phyloP scores from a whole-genome alignment of 306 rosid species.

The Lablab purpureus region DNA sequence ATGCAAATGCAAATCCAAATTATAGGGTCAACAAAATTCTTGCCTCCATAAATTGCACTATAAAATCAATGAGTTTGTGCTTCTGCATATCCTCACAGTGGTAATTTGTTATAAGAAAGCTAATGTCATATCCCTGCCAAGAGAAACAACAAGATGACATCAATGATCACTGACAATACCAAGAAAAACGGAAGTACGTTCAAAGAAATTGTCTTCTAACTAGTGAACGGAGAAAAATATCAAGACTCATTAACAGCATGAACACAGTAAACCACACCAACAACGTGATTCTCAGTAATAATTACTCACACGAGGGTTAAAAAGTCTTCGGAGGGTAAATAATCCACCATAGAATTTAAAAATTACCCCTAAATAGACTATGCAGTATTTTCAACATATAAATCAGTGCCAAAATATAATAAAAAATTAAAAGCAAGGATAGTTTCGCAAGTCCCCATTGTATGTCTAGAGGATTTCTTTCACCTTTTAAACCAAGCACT shows the following conservation, averaged over 20 bases:
- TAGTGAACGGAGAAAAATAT: conserved; percentile 17
- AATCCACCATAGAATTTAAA: conserved; percentile 12
- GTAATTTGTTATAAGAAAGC: conserved; percentile 95
- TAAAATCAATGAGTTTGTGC: conserved; percentile 94
- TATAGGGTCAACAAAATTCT: conserved; percentile 52
- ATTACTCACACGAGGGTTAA: background rate
- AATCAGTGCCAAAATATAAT: background rate
- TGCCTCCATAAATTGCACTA: conserved; percentile 98
- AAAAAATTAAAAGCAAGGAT: background rate
- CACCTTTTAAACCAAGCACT: conserved; percentile 1
- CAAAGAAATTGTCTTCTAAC: conserved; percentile 14
- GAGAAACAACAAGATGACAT: conserved; percentile 37
- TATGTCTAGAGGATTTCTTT: conserved; percentile 35
- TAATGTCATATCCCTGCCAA: conserved; percentile 94
- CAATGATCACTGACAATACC: conserved; percentile 4
- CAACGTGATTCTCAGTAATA: conserved; percentile 11
- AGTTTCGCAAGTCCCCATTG: conserved; percentile 2
- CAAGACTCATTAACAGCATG: conserved; percentile 11
- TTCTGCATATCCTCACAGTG: conserved; percentile 98
- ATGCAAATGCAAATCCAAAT: conserved; percentile 37
- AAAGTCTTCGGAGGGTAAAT: conserved; percentile 35
- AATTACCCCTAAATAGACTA: background rate
- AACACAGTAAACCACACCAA: conserved; percentile 11
- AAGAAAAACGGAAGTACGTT: background rate
- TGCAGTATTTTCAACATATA: conserved; percentile 11